Percentiles rank a stretch among this genome's conserved stretches.
Conservation (phyloP, 495 filamentous ascomycete species). For the Glarea lozoyensis region DNA sequence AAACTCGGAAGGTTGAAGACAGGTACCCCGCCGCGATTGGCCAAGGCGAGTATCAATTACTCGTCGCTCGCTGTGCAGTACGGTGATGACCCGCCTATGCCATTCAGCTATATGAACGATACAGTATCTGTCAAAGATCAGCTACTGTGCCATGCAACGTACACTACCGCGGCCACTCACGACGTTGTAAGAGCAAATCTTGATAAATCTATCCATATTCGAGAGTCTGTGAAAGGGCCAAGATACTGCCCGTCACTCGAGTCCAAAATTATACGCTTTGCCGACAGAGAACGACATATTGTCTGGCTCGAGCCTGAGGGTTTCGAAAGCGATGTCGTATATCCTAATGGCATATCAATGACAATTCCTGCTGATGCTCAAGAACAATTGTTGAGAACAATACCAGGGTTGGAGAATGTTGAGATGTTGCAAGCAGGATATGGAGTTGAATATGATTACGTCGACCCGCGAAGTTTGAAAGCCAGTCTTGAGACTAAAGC, state of each 20-base stretch:
- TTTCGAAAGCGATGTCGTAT: conserved; percentile 82
- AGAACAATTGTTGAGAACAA: conserved; percentile 71
- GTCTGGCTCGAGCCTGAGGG: conserved; percentile 98
- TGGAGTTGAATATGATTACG: conserved; percentile 97
- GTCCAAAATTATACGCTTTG: conserved; percentile 87
- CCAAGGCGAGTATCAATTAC: conserved; percentile 77
- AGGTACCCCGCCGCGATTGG: conserved; percentile 84
- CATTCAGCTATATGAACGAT: conserved; percentile 86
- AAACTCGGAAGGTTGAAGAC: conserved; percentile 88
- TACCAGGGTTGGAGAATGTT: conserved; percentile 79
- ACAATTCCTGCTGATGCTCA: conserved; percentile 85
- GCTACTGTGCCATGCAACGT: conserved; percentile 71
- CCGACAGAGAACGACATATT: conserved; percentile 66
- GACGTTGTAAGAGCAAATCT: conserved; percentile 80
- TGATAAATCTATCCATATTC: conserved; percentile 88
- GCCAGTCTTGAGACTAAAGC: conserved; percentile 89
- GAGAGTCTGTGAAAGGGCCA: conserved; percentile 89
- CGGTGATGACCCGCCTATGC: conserved; percentile 79
- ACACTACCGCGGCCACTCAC: conserved; percentile 77
- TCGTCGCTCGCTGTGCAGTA: conserved; percentile 56
- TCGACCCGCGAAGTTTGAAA: conserved; percentile 81
- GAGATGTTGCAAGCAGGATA: conserved; percentile 95
- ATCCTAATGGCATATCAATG: conserved; percentile 97
- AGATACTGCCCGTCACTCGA: conserved; percentile 94
- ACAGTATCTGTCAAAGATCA: conserved; percentile 70